A percentile compares a stretch with the other conserved stretches of the same genome.
These are phyloP conservation scores for Ammopiptanthus mongolicus DNA, from an alignment of 306 rosid genomes.

Conservation along the genomic window DNA sequence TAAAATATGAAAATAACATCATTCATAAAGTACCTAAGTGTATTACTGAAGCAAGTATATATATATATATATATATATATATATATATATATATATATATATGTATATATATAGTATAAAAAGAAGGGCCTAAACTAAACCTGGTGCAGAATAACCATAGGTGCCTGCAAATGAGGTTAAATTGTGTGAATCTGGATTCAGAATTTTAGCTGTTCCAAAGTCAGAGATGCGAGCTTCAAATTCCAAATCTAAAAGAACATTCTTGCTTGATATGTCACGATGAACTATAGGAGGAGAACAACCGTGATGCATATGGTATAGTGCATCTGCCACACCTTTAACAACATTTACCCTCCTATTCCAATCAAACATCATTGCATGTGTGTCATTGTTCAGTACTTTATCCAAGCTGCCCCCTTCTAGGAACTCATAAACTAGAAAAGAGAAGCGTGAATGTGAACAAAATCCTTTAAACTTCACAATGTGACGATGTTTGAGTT, in stretches of 20 bases:
- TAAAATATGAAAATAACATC: neutral
- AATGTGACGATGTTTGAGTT: constrained; percentile 27
- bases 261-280: constrained; percentile 36
- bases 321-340: constrained; percentile 29
- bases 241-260: constrained; percentile 22
- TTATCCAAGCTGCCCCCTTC: constrained; percentile 33
- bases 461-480: constrained; percentile 31
- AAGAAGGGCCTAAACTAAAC: constrained; percentile 7
- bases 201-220: constrained; percentile 24
- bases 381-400: neutral
- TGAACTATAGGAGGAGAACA: constrained; percentile 23
- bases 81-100: no score
- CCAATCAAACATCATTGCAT: constrained; percentile 25
- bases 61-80: no score
- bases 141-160: constrained; percentile 31
- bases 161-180: constrained; percentile 28
- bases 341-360: constrained; percentile 17
- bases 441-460: constrained; percentile 10
- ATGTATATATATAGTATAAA: neutral
- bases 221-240: constrained; percentile 21
- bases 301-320: constrained; percentile 29
- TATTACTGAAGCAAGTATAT: neutral
- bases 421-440: constrained; percentile 23
- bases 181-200: constrained; percentile 14
- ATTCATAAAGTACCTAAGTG: neutral